Percentiles rank a stretch among this genome's conserved stretches.
Conservation (phyloP, 441 rosid species). For the Manihot esculenta region DNA sequence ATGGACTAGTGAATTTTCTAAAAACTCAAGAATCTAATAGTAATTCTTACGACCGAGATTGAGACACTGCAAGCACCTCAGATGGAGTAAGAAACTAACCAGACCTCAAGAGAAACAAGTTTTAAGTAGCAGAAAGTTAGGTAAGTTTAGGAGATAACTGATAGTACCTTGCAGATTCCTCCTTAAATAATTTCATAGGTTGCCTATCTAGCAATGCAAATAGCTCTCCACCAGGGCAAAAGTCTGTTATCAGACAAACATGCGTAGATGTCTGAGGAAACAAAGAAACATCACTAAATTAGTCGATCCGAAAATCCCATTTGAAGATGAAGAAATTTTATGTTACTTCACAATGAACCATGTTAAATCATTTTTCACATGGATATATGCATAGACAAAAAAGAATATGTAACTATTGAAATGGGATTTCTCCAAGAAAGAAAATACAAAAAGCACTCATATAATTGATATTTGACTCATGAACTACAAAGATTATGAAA, state of each 20-base stretch:
- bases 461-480: background rate
- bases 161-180: slow-evolving; percentile 84
- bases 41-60: too few species aligned
- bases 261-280: slow-evolving; percentile 86
- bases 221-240: slow-evolving; percentile 96
- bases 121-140: background rate
- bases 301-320: slow-evolving; percentile 1
- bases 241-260: slow-evolving; percentile 95
- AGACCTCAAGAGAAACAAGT: background rate
- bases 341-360: background rate
- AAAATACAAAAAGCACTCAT: too few species aligned
- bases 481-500: background rate
- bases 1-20: too few species aligned
- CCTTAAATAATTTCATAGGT: slow-evolving; percentile 85
- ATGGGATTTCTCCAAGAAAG: too few species aligned
- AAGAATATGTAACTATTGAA: too few species aligned
- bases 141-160: background rate
- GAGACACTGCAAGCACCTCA: too few species aligned
- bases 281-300: slow-evolving; percentile 23
- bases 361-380: too few species aligned
- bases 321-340: slow-evolving; percentile 8
- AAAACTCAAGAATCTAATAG: too few species aligned
- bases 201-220: slow-evolving; percentile 88
- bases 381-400: too few species aligned
- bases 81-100: background rate